phyloP scores from a whole-genome alignment of 2,329 filamentous ascomycete genomes.

The Nakataea oryzae region DNA sequence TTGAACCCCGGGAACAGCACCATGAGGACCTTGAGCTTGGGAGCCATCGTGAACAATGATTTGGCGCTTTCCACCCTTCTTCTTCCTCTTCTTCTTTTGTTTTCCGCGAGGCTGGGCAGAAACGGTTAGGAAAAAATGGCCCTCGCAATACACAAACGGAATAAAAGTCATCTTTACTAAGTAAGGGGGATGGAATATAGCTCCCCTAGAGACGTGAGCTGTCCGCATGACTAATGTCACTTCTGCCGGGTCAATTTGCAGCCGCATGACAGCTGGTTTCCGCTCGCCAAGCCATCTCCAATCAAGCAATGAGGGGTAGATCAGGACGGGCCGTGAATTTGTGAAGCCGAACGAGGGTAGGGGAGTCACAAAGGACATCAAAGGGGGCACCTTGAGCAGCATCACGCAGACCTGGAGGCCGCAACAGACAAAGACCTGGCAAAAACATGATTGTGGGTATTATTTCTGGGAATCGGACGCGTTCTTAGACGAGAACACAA shows the following conservation, averaged over 20 bases:
- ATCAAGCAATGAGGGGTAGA: neutral
- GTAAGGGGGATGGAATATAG: neutral
- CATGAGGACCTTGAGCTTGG: neutral
- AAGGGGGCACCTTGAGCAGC: neutral
- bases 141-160: neutral
- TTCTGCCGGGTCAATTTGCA: neutral
- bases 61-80: neutral
- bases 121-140: slow-evolving; percentile 11
- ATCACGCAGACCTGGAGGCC: neutral
- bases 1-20: slow-evolving; percentile 6
- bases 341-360: neutral
- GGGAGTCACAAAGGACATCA: neutral
- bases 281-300: neutral
- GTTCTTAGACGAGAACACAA: neutral
- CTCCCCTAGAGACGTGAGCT: neutral
- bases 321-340: neutral
- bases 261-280: neutral
- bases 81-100: slow-evolving; percentile 14
- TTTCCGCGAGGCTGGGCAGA: slow-evolving; percentile 5
- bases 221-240: neutral
- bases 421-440: neutral
- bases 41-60: neutral
- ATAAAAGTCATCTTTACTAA: neutral
- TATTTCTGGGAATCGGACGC: neutral
- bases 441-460: neutral